These are phyloP conservation scores for Hypoxylon sp. DNA, from an alignment of 2,329 filamentous ascomycete species.

Conservation along the genomic window DNA sequence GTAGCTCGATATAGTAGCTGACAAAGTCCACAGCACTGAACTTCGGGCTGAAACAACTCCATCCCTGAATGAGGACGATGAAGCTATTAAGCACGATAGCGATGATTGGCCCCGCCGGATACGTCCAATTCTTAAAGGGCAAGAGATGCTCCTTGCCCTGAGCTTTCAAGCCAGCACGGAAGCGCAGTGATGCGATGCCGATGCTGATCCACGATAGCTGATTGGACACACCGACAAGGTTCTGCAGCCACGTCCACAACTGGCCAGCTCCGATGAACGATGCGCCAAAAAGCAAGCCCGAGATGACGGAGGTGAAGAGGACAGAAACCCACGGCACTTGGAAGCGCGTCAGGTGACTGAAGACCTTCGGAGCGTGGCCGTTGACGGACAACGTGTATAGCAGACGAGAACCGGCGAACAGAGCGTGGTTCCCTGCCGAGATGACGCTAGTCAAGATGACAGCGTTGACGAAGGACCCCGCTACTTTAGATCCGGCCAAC, in stretches of 20 bases:
- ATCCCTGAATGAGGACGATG: conserved; percentile 75
- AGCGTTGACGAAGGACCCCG: conserved; percentile 73
- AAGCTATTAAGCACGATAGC: conserved; percentile 71
- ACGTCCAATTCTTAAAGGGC: conserved; percentile 77
- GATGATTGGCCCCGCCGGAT: conserved; percentile 72
- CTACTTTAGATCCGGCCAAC: conserved; percentile 67
- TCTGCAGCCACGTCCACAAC: conserved; percentile 77
- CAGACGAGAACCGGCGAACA: conserved; percentile 70
- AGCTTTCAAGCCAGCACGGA: conserved; percentile 69
- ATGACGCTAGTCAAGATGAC: conserved; percentile 72
- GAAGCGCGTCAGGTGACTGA: conserved; percentile 65
- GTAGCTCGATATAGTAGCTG: conserved; percentile 74
- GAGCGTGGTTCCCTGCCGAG: conserved; percentile 71
- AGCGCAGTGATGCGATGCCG: conserved; percentile 75
- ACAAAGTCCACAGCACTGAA: conserved; percentile 74
- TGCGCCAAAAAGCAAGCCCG: conserved; percentile 74
- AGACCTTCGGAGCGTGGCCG: conserved; percentile 69
- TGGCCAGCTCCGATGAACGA: conserved; percentile 76
- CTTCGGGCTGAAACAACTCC: conserved; percentile 71
- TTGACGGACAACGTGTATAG: conserved; percentile 71
- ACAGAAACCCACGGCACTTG: conserved; percentile 69
- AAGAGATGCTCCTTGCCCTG: conserved; percentile 74
- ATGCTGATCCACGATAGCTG: conserved; percentile 77
- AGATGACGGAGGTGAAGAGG: conserved; percentile 67
- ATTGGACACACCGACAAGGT: conserved; percentile 77